Evolutionary conservation across 1,139 yeast genomes (phyloP).

Genomic region (Scheffersomyces insectosa): DNA sequence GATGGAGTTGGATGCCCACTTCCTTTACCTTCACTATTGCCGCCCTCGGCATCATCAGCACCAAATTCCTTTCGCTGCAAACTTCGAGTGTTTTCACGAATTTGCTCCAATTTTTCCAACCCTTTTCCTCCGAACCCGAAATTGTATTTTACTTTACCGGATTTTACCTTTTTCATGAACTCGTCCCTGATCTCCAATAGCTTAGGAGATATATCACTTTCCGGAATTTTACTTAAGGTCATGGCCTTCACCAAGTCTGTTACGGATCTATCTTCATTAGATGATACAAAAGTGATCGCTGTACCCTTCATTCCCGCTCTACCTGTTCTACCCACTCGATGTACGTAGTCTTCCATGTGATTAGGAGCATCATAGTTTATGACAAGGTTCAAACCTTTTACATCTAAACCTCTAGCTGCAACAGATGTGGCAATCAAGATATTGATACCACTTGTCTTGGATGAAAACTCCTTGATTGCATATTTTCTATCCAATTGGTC

Average conservation of each 20-base stretch:
- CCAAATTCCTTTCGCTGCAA: constrained; percentile 46
- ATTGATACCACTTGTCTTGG: constrained; percentile 49
- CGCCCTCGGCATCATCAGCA: constrained; percentile 12
- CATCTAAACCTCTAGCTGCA: constrained; percentile 94
- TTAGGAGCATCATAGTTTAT: constrained; percentile 87
- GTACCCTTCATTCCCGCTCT: constrained; percentile 81
- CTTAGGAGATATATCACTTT: constrained; percentile 44
- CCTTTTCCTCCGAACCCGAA: constrained; percentile 96
- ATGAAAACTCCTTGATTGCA: constrained; percentile 71
- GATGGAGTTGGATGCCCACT: constrained; percentile 3
- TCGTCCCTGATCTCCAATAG: constrained; percentile 53
- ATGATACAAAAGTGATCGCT: constrained; percentile 73
- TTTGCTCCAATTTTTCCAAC: constrained; percentile 72
- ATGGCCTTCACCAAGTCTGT: constrained; percentile 74
- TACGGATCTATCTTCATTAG: constrained; percentile 67
- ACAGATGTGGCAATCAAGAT: constrained; percentile 88
- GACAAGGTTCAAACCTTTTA: constrained; percentile 76
- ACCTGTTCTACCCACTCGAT: constrained; percentile 95
- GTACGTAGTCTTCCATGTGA: constrained; percentile 95
- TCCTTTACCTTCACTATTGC: background rate
- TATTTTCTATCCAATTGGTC: constrained; percentile 81
- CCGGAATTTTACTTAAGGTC: constrained; percentile 50
- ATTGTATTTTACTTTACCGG: constrained; percentile 66
- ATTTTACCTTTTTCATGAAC: constrained; percentile 63
- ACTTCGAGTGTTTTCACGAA: constrained; percentile 58